phyloP scores from a whole-genome alignment of 2,329 filamentous ascomycete genomes.

The Botrytis hyacinthi region DNA sequence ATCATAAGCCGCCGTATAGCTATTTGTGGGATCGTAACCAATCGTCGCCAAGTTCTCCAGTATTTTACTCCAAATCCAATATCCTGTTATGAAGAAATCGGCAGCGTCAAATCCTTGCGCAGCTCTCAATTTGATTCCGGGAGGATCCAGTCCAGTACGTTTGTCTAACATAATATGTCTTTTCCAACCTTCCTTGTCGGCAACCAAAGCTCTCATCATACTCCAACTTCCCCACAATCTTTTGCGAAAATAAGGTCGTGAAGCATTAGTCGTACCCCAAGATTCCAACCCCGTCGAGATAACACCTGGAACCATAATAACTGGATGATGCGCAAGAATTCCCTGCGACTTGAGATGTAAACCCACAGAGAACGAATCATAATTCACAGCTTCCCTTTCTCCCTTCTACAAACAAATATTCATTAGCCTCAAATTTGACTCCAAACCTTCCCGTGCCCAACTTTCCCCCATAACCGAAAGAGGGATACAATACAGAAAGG shows the following conservation, averaged over 20 bases:
- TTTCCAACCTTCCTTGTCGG: slow-evolving; percentile 95
- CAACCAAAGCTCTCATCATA: slow-evolving; percentile 93
- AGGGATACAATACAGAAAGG: slow-evolving; percentile 3
- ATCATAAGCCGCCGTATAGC: slow-evolving; percentile 73
- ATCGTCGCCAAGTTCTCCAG: slow-evolving; percentile 94
- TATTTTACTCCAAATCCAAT: slow-evolving; percentile 96
- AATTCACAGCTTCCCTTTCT: slow-evolving; percentile 83
- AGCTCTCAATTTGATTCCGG: slow-evolving; percentile 80
- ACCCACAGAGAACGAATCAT: slow-evolving; percentile 92
- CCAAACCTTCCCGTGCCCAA: not conserved
- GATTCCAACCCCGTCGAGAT: slow-evolving; percentile 97
- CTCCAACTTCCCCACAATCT: slow-evolving; percentile 97
- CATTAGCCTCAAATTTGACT: slow-evolving; percentile 12
- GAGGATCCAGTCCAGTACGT: slow-evolving; percentile 84
- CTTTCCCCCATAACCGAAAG: slow-evolving; percentile 6
- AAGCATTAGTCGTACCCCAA: slow-evolving; percentile 86
- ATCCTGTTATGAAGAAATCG: slow-evolving; percentile 87
- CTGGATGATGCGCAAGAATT: slow-evolving; percentile 75
- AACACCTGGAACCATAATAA: slow-evolving; percentile 96
- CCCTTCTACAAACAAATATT: slow-evolving; percentile 57
- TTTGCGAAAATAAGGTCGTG: slow-evolving; percentile 89
- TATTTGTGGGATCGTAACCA: slow-evolving; percentile 85
- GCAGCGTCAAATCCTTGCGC: slow-evolving; percentile 97
- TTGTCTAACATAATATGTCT: slow-evolving; percentile 96
- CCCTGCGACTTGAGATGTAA: slow-evolving; percentile 79